phyloP scores from a whole-genome alignment of 805 yeast genomes.

The Hanseniaspora jakobsenii region DNA sequence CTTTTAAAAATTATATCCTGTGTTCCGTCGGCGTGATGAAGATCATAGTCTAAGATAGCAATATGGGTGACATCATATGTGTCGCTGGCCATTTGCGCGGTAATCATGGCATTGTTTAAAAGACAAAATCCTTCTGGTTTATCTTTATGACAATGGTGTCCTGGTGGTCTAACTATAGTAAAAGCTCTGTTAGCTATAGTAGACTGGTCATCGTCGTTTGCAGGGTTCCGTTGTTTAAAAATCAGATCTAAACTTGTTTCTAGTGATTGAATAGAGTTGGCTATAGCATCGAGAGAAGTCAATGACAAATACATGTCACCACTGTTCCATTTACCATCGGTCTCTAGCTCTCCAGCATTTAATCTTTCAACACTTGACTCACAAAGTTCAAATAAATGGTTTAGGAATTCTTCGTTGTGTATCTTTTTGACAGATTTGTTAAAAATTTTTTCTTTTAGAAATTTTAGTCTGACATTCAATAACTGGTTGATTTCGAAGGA shows the following conservation, averaged over 20 bases:
- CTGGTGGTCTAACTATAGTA: constrained; percentile 68
- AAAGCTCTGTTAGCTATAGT: constrained; percentile 37
- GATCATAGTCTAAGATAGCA: constrained; percentile 67
- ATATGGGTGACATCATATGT: constrained; percentile 62
- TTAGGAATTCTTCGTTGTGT: constrained; percentile 69
- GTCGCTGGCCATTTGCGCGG: constrained; percentile 60
- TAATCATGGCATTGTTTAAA: constrained; percentile 69
- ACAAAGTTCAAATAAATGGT: constrained; percentile 45
- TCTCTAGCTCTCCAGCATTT: constrained; percentile 46
- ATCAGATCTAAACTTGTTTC: constrained; percentile 57
- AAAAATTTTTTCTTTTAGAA: constrained; percentile 5
- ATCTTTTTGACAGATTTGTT: constrained; percentile 48
- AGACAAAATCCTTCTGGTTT: constrained; percentile 80
- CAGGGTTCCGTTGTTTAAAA: constrained; percentile 23
- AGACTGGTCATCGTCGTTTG: too few species aligned
- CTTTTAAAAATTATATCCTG: constrained; percentile 78
- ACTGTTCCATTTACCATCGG: constrained; percentile 69
- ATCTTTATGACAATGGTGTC: constrained; percentile 75
- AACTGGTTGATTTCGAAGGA: too few species aligned
- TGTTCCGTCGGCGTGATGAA: constrained; percentile 83
- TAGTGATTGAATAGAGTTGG: constrained; percentile 66
- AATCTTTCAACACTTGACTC: constrained; percentile 45
- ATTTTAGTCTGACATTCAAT: background rate
- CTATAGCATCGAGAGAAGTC: constrained; percentile 54
- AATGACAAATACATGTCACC: constrained; percentile 70